Percentiles rank a stretch among this genome's conserved stretches.
These are phyloP conservation scores for Irpex rosettiformis DNA, from an alignment of 1,284 basidiomycete genomes.

Conservation along the genomic window DNA sequence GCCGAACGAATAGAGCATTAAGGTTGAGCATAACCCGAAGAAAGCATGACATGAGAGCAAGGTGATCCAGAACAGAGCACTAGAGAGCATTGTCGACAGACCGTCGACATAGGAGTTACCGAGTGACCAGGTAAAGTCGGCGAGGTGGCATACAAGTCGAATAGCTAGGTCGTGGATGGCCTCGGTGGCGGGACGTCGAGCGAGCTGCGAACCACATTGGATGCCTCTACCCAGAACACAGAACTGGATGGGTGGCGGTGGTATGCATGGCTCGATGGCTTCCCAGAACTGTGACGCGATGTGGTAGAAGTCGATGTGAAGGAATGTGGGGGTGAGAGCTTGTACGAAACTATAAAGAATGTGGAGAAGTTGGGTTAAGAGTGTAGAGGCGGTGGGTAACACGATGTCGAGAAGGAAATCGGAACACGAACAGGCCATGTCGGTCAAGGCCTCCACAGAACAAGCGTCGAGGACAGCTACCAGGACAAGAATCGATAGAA, in stretches of 20 bases:
- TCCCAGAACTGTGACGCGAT: background rate
- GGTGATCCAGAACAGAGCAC: background rate
- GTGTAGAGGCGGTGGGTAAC: background rate
- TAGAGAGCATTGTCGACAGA: background rate
- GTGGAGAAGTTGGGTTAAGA: background rate
- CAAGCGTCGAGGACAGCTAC: background rate
- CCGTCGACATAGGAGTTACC: background rate
- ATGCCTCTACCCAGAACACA: background rate
- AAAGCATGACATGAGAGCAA: too few species aligned
- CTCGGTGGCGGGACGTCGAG: background rate
- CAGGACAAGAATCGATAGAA: background rate
- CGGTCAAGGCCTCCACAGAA: background rate
- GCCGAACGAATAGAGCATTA: too few species aligned
- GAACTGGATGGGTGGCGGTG: background rate
- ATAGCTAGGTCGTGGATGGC: background rate
- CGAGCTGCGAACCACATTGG: background rate
- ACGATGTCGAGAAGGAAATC: background rate
- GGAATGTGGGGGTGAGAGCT: background rate
- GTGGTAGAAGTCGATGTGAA: background rate
- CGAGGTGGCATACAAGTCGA: background rate
- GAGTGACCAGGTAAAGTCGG: background rate
- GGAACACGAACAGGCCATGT: background rate
- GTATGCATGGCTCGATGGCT: background rate
- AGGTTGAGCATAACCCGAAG: too few species aligned
- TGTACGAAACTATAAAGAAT: too few species aligned